Base-by-base conservation (phyloP, 768 basidiomycete species). In the Suillus plorans region DNA sequence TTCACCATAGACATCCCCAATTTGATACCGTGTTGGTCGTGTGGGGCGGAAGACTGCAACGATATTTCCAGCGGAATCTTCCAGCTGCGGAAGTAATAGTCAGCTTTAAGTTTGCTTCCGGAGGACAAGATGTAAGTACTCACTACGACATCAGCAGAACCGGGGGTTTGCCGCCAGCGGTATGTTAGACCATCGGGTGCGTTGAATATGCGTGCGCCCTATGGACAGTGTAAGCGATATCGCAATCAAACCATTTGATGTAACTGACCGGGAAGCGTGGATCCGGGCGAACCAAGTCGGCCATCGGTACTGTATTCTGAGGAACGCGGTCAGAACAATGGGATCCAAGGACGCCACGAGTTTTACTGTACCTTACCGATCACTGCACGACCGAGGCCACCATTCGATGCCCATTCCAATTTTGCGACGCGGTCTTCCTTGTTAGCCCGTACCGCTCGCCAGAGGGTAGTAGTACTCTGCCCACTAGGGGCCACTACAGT, bases 391-490 rank as follows among this genome's bases (percentile, higher is more conserved):
- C 92, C 92, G 60, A 94, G 88, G 63, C 90, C 88, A 66, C 92
- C 92, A 69, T 86, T 92, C 57, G 88, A 80, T 63, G 90, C 85
- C 92, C 92, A 95, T 77, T 95, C 93, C 61, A 94, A 85, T 79
- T 88, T 92, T 68, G 92, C 92, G 72, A 94, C 89, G 53, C 91
- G 88, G 75, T 95, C 92, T 79, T 94, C 92, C 74, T 90, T 92
- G 80, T 89, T 91, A 64, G 89, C 83, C 60, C 92, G 89, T 71
- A 91, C 89, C n/a, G 89, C 80, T 64, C 90, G 87, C 86, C 86
- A 92, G 63, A 94, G 80, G 25, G 90, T 92, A 28, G 92, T 93
- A 62, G 89, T 83, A 69, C 84, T 89, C 72, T 86, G 84, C 28
- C 90, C 91, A 68, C 79, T 89, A 65, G 81, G 77, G 70, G 77